Base-by-base conservation (phyloP, 2,329 filamentous ascomycete species). In the Aurifilum marmelostoma region DNA sequence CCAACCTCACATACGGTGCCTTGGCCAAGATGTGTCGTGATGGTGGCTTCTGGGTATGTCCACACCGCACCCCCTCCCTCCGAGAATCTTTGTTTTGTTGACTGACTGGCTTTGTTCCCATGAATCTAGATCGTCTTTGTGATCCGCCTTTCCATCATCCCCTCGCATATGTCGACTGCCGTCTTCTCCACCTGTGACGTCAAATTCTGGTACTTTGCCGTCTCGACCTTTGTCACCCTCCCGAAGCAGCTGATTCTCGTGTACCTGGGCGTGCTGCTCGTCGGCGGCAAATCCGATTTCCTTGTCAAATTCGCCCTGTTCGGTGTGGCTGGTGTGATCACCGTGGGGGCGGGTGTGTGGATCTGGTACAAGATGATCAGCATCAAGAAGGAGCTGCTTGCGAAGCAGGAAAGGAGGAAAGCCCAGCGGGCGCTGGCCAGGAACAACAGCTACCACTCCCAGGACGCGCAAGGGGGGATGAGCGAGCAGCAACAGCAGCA, bases 221-320 rank as follows among this genome's bases (percentile, higher is more conserved):
- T 81, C 62, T 79, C 80, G 3, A 81, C 79, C 21, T 77, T 81
- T 71, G 67, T 81, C 52, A 80, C 80, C 7, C 75, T 82, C 2
- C 80, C 80, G 3, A 82, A 82, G 71, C 80, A 82, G 70, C 77
- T 82, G 67, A 77, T 82, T 50, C 75, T 82, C 63, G 79, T 82
- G 37, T 81, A 81, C 68, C 72, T 82, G 5, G 80, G 80, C 37
- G 78, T 81, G 7, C 76, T 81, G 11, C 73, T 81, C 4, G 73
- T 76, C 0, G 69, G 77, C 67, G 68, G 75, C 47, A 67, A 72
- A 27, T 74, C 76, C 65, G 71, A 75, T 65, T 75, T 72, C 60
- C 72, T 72, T 18, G 74, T 77, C 59, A 77, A 80, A 71, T 77
- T 75, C 63, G 72, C 79, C 39, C 76, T 81, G 1, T 75, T 81